A percentile compares a stretch with the other conserved stretches of the same genome.
Evolutionary conservation across 768 basidiomycete genomes (phyloP).

Genomic region (Saitozyma podzolica): DNA sequence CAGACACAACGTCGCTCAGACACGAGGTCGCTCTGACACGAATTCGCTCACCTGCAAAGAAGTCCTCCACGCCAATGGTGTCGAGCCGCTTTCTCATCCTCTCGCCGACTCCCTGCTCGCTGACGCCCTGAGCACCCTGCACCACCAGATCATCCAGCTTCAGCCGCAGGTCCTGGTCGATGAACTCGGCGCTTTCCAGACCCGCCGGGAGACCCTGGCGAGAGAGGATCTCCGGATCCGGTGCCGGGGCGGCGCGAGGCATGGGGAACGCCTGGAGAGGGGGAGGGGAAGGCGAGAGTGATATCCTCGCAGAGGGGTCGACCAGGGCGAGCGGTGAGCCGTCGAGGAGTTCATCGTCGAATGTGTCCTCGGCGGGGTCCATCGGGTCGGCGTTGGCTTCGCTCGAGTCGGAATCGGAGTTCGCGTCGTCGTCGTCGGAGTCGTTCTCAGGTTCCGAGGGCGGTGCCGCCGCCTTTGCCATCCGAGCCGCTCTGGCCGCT

Average conservation of each 20-base stretch:
- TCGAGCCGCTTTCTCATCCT: constrained; percentile 65
- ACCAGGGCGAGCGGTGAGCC: too few species aligned
- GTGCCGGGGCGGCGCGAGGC: constrained; percentile 40
- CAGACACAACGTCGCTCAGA: constrained; percentile 68
- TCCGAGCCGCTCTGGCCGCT: constrained; percentile 2
- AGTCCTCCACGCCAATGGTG: constrained; percentile 76
- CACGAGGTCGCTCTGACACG: neutral
- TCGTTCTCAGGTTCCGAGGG: too few species aligned
- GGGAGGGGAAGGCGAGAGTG: constrained; percentile 3
- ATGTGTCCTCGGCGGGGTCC: too few species aligned
- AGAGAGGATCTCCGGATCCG: constrained; percentile 40
- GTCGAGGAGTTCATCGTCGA: too few species aligned
- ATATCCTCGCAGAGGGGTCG: too few species aligned
- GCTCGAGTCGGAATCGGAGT: too few species aligned
- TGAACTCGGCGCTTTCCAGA: constrained; percentile 45
- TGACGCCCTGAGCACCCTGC: neutral
- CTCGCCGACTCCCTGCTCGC: constrained; percentile 55
- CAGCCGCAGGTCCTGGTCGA: constrained; percentile 38
- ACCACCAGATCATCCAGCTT: constrained; percentile 23
- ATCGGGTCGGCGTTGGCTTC: too few species aligned
- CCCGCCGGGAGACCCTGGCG: constrained; percentile 49
- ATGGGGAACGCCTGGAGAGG: constrained; percentile 50
- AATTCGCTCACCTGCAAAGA: constrained; percentile 75
- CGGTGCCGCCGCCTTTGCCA: neutral
- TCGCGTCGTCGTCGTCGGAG: too few species aligned